These are phyloP conservation scores for Hemisphaericaspora nanyangensis DNA, from an alignment of 805 yeast species.

Conservation along the genomic window DNA sequence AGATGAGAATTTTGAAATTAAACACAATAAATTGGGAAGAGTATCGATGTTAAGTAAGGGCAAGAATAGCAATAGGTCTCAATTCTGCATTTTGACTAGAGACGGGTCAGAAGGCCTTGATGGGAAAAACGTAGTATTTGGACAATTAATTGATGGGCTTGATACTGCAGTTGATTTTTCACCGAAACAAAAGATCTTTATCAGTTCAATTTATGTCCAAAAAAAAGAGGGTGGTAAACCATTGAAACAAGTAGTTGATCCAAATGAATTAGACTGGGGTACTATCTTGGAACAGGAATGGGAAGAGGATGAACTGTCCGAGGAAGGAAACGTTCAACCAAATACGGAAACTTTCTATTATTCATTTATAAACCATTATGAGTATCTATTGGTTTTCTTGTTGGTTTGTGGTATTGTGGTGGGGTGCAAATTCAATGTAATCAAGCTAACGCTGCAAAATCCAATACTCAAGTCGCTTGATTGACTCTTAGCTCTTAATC, in stretches of 20 bases:
- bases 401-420: no score
- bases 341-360: no score
- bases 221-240: not conserved
- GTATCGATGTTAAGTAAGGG: constrained; percentile 80
- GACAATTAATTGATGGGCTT: constrained; percentile 82
- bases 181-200: constrained; percentile 16
- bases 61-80: constrained; percentile 44
- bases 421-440: no score
- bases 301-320: no score
- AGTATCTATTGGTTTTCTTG: no score
- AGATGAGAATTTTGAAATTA: constrained; percentile 63
- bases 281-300: not conserved
- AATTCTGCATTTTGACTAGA: constrained; percentile 38
- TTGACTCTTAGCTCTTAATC: no score
- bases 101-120: constrained; percentile 46
- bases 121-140: constrained; percentile 93
- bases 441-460: no score
- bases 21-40: constrained; percentile 71
- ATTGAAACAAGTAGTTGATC: not conserved
- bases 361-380: no score
- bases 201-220: constrained; percentile 9
- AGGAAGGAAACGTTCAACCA: no score
- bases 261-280: not conserved
- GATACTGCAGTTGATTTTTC: constrained; percentile 60
- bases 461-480: no score